Base-by-base conservation (phyloP, 2,329 filamentous ascomycete genomes). In the Hymenoscyphus repandus region DNA sequence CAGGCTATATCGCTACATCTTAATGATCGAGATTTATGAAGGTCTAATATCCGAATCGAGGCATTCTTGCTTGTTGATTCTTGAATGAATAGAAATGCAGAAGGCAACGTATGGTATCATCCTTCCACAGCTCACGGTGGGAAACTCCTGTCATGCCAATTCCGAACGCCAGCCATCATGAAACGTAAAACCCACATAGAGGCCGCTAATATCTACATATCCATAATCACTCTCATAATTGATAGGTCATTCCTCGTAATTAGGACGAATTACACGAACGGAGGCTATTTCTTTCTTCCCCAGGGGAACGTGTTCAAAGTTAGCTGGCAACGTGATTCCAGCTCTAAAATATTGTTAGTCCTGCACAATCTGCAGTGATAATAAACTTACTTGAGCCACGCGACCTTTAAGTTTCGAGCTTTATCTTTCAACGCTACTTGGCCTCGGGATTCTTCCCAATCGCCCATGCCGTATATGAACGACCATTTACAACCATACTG, bases 371-470 rank as follows among this genome's bases (percentile, higher is more conserved):
- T 27, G 31, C 6, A 9, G 27, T 3, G 31, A 31, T 12, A 17
- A 13, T 34, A 15, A 34, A 69, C 70, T 64, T 61, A 75, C 72
- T 70, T 70, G 2, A 75, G 47, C 46, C 61, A 71, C 6, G 65
- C 65, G 37, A 71, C 65, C 60, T 76, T 78, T 51, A 82, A 64
- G 53, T 79, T 80, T 45, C 79, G 69, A 3, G 77, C 78, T 53
- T 73, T 74, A 55, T 79, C 76, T 57, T 78, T 79, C 6, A 82
- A 53, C 40, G 78, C 74, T 2, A 79, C 75, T 52, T 82, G 75
- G 61, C 32, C 65, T 64, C 44, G 66, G 42, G 47, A 59, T 34
- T 4, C 48, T 5, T 66, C 58, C 2, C 67, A 68, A 13, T 58
- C 53, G 30, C 69, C 69, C 30, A 61, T 58, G 11, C 64, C 60